These are phyloP conservation scores for Truncatella angustata DNA, from an alignment of 2,329 filamentous ascomycete species.

Conservation along the genomic window DNA sequence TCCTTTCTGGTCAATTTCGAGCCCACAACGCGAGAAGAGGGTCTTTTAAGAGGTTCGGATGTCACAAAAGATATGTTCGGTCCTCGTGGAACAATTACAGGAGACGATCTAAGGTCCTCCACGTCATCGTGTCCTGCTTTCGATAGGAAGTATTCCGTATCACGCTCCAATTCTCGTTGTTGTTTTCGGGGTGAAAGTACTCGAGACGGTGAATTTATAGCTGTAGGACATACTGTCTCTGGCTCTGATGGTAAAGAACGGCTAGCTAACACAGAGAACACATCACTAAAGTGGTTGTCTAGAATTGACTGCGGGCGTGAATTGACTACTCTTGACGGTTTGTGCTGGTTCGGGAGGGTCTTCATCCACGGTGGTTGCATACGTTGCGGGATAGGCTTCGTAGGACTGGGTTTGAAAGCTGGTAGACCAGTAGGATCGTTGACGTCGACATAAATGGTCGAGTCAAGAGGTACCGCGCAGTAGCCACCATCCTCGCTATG, in stretches of 20 bases:
- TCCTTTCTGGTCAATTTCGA: neutral
- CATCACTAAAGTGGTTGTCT: slow-evolving; percentile 21
- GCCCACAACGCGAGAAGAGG: slow-evolving; percentile 32
- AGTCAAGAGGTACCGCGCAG: slow-evolving; percentile 24
- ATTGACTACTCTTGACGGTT: slow-evolving; percentile 6
- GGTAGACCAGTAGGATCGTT: slow-evolving; percentile 45
- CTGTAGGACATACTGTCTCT: slow-evolving; percentile 16
- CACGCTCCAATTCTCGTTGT: neutral
- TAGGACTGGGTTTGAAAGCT: slow-evolving; percentile 45
- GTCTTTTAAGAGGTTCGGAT: slow-evolving; percentile 38
- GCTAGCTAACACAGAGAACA: neutral
- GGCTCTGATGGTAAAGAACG: neutral
- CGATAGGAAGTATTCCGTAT: neutral
- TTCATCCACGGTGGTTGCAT: slow-evolving; percentile 32
- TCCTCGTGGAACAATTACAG: slow-evolving; percentile 12
- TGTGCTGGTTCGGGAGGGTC: slow-evolving; percentile 20
- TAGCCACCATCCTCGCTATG: slow-evolving; percentile 13
- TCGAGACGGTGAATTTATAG: neutral
- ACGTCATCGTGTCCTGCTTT: slow-evolving; percentile 3
- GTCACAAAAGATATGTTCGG: slow-evolving; percentile 30
- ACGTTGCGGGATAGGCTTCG: slow-evolving; percentile 51
- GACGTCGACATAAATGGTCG: slow-evolving; percentile 48
- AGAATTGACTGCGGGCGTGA: slow-evolving; percentile 22
- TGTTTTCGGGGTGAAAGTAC: slow-evolving; percentile 1
- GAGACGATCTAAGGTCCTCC: neutral